These are phyloP conservation scores for Cordyceps pruinosa DNA, from an alignment of 2,329 filamentous ascomycete species.

Conservation along the genomic window DNA sequence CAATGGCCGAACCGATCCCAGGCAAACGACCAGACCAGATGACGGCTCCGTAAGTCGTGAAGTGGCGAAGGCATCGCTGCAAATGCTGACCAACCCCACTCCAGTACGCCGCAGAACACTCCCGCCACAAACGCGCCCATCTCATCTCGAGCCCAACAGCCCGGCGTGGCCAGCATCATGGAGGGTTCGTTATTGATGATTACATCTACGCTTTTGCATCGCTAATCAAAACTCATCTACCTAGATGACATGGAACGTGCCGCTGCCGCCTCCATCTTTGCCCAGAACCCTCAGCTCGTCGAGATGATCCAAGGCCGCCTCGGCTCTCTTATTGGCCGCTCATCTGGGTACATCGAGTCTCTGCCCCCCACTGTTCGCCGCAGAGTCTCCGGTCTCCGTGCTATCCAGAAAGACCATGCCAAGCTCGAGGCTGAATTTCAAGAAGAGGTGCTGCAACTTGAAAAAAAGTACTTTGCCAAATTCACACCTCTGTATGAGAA, in stretches of 20 bases:
- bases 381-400: constrained; percentile 91
- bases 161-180: constrained; percentile 88
- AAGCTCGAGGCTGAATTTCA: constrained; percentile 98
- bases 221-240: constrained; percentile 17
- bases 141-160: constrained; percentile 93
- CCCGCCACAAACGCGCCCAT: constrained; percentile 93
- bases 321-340: constrained; percentile 83
- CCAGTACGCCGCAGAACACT: constrained; percentile 96
- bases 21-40: constrained; percentile 53
- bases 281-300: constrained; percentile 88
- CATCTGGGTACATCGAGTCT: constrained; percentile 96
- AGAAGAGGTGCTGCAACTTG: constrained; percentile 92
- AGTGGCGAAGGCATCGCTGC: constrained; percentile 21
- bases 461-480: constrained; percentile 99
- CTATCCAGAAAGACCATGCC: constrained; percentile 96
- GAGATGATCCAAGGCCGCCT: constrained; percentile 98
- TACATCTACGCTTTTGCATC: constrained; percentile 11
- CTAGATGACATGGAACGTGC: constrained; percentile 86
- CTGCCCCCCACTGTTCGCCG: constrained; percentile 83
- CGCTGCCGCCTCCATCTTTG: constrained; percentile 85
- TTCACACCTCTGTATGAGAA: constrained; percentile 97
- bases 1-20: constrained; percentile 58
- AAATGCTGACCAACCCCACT: constrained; percentile 35
- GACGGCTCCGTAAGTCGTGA: constrained; percentile 50
- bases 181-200: constrained; percentile 62